Conservation (phyloP, 192 early-diverging fungal genomes). For the Diversispora eburnea region DNA sequence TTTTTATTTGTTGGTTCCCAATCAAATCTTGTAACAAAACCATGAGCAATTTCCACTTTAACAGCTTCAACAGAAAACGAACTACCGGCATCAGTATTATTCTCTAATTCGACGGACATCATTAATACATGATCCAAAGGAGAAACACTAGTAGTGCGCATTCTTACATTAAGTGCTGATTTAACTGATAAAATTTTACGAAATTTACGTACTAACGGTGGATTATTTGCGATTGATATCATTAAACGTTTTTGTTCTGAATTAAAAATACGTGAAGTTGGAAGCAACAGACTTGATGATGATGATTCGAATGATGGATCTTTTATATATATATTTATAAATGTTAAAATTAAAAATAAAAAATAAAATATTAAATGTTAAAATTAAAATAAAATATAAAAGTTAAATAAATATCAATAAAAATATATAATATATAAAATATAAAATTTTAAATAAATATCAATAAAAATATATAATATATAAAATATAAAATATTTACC, state of each 20-base stretch:
- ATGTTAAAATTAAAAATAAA: not conserved
- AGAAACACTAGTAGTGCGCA: constrained; percentile 57
- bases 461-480: not conserved
- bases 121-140: constrained; percentile 54
- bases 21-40: constrained; percentile 44
- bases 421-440: not conserved
- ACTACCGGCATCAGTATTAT: constrained; percentile 49
- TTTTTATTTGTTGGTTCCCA: constrained; percentile 38
- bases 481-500: constrained; percentile 34
- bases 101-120: constrained; percentile 64
- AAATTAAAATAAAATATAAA: no score
- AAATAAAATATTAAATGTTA: no score
- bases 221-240: constrained; percentile 16
- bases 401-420: not conserved
- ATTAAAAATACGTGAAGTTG: constrained; percentile 32
- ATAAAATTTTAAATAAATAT: not conserved
- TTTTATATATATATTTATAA: not conserved
- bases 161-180: constrained; percentile 53
- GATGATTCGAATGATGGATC: constrained; percentile 23
- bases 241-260: constrained; percentile 31
- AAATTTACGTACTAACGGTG: constrained; percentile 38
- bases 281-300: constrained; percentile 29
- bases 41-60: constrained; percentile 53
- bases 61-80: constrained; percentile 47
- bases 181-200: constrained; percentile 45